Evolutionary conservation across 345 rosid genomes (phyloP), one percentile per base, ranked within the genome.

Genomic region (Arabidopsis arenosa): DNA sequence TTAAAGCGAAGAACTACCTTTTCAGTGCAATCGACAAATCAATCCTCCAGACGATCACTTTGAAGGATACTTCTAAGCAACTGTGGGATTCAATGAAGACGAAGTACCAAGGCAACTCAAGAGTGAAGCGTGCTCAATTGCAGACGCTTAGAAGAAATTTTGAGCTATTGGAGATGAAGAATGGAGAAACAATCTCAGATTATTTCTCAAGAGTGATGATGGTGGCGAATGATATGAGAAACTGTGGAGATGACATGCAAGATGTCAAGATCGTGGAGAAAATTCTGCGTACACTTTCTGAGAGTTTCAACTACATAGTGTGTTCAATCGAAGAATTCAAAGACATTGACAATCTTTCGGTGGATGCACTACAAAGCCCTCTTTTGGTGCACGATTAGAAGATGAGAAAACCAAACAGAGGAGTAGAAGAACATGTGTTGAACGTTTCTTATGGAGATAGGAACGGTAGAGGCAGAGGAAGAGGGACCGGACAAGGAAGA

Each of bases 141-240:
- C 73, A 69, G 0, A 23, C 36, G 0, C 0, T 69, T 3, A 43
- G 41, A 3, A 55, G 53, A 69, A 18, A 0, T 0, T 69, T 69
- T 9, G 64, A 55, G 15, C 18, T 54, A 0, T 1, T 54, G 4
- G 73, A 68, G 23, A 68, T 68, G 73, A 54, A 23, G 18, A 23
- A 0, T 6, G 23, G 47, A 21, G 64, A 69, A 1, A 7, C 26
- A 0, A 3, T 64, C 0, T 0, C 26, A 0, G 26, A 45, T 5
- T 63, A 63, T 0, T 44, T 63, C 18, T 2, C 44, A 0, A 66
- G 71, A 47, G 44, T 48, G 2, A 65, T 65, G 68, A 13, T 23
- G 13, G 70, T 65, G 6, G 57, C 70, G 0, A 65, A 65, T 14
- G 44, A 65, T 0, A 66, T 66, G 70, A 47, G 57, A 5, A 66